A percentile compares a stretch with the other conserved stretches of the same genome.
Conservation (phyloP, 495 filamentous ascomycete genomes). For the Aspergillus egyptiacus region DNA sequence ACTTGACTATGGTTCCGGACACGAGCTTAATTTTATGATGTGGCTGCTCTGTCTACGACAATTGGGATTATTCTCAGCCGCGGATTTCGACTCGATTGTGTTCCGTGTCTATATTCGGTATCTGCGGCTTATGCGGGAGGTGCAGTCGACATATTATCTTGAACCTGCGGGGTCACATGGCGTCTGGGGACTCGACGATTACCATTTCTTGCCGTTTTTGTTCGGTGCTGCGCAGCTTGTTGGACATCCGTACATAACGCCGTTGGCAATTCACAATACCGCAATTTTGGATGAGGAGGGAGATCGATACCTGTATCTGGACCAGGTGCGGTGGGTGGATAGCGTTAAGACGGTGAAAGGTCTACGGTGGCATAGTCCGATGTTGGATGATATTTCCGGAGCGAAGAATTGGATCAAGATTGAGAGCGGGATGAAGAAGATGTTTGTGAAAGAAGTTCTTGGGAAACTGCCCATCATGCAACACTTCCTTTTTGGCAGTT, state of each 20-base stretch:
- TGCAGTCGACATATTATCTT: constrained; percentile 89
- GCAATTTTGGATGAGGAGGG: constrained; percentile 81
- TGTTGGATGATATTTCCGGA: constrained; percentile 96
- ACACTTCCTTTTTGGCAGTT: constrained; percentile 86
- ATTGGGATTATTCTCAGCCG: constrained; percentile 54
- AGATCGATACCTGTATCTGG: constrained; percentile 77
- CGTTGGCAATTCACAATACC: constrained; percentile 77
- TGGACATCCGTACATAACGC: constrained; percentile 80
- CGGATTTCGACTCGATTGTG: constrained; percentile 66
- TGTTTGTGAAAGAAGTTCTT: constrained; percentile 92
- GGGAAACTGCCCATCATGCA: constrained; percentile 97
- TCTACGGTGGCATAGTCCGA: constrained; percentile 92
- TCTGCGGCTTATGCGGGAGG: constrained; percentile 69
- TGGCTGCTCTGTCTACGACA: constrained; percentile 89
- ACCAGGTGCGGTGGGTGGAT: constrained; percentile 90
- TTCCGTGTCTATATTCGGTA: constrained; percentile 75
- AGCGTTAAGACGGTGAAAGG: constrained; percentile 94
- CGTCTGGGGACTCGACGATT: constrained; percentile 96
- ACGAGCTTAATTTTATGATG: constrained; percentile 93
- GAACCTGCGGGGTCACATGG: constrained; percentile 95
- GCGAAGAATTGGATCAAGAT: constrained; percentile 89
- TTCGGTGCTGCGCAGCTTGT: constrained; percentile 91
- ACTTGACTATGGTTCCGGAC: constrained; percentile 96
- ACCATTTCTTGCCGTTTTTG: constrained; percentile 93
- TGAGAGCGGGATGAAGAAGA: constrained; percentile 88